phyloP scores from a whole-genome alignment of 345 rosid genomes.

The Citrus unshiu region DNA sequence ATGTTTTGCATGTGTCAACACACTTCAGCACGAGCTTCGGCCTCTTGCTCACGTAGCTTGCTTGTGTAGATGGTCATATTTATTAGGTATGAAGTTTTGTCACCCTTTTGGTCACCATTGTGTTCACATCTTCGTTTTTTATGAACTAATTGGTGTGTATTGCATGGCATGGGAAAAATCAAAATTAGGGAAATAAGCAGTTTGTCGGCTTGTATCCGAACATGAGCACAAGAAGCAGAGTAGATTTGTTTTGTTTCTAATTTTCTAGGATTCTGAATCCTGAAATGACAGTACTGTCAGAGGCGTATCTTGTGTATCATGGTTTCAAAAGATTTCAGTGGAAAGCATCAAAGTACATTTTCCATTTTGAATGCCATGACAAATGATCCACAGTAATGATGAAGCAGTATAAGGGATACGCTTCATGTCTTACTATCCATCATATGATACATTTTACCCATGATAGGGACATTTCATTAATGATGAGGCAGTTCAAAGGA shows the following conservation, averaged over 20 bases:
- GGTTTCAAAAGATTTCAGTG: background rate
- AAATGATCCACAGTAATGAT: background rate
- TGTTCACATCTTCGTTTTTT: no score
- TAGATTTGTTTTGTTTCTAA: conserved; percentile 8
- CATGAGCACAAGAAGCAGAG: conserved; percentile 5
- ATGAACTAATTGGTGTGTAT: background rate
- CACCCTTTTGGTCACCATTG: no score
- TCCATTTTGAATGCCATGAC: background rate
- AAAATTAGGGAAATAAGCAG: background rate
- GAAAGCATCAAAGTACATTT: background rate
- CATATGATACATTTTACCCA: no score
- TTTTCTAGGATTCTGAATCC: background rate
- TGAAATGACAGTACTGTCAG: conserved; percentile 18
- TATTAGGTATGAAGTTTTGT: no score
- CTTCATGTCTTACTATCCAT: no score
- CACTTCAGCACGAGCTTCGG: no score
- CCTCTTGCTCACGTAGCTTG: no score
- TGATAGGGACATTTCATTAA: no score
- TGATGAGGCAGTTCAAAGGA: no score
- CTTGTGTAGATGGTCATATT: no score
- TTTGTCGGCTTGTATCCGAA: conserved; percentile 15
- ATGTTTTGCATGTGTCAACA: background rate
- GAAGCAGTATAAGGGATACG: no score
- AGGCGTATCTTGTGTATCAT: background rate
- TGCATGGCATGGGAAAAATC: background rate